Conservation (phyloP, 163 green algal genomes). For the Prototheca wickerhamii region DNA sequence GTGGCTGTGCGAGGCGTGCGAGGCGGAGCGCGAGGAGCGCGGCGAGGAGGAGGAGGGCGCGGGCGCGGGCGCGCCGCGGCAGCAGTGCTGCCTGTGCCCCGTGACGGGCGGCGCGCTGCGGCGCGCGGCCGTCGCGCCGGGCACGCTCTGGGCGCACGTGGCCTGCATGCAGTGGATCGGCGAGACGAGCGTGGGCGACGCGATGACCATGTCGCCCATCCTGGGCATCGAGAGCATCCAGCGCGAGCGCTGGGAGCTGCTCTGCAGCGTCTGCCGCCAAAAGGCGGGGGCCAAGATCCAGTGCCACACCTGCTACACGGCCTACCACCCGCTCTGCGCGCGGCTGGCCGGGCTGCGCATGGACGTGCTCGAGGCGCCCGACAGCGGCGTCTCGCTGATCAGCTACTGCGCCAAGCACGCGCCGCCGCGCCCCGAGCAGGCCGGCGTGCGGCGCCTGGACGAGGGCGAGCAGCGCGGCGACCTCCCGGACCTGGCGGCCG, state of each 20-base stretch:
- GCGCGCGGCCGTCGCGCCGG: constrained; percentile 54
- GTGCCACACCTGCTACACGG: constrained; percentile 74
- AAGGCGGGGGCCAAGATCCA: constrained; percentile 92
- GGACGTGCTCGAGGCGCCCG: constrained; percentile 54
- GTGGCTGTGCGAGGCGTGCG: constrained; percentile 65
- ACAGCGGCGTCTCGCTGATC: constrained; percentile 26
- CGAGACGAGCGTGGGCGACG: constrained; percentile 49
- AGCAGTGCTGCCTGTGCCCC: constrained; percentile 93
- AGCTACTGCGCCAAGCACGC: constrained; percentile 70
- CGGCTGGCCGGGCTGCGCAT: constrained; percentile 78
- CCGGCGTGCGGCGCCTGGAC: constrained; percentile 10
- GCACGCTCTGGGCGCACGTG: constrained; percentile 66
- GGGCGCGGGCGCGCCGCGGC: constrained; percentile 13
- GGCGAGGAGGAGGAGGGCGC: background rate
- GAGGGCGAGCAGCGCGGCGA: constrained; percentile 30
- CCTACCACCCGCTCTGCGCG: constrained; percentile 88
- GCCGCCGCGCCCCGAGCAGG: constrained; percentile 40
- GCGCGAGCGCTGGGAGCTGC: constrained; percentile 83
- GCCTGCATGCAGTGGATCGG: constrained; percentile 84
- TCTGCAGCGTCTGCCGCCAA: constrained; percentile 80
- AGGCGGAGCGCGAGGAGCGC: constrained; percentile 43
- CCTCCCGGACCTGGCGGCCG: background rate
- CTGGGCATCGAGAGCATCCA: constrained; percentile 71
- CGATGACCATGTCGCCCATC: constrained; percentile 73
- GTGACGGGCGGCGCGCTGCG: constrained; percentile 85